Evolutionary conservation across 148 eudicot genomes (phyloP).

Genomic region (Oxyria digyna): DNA sequence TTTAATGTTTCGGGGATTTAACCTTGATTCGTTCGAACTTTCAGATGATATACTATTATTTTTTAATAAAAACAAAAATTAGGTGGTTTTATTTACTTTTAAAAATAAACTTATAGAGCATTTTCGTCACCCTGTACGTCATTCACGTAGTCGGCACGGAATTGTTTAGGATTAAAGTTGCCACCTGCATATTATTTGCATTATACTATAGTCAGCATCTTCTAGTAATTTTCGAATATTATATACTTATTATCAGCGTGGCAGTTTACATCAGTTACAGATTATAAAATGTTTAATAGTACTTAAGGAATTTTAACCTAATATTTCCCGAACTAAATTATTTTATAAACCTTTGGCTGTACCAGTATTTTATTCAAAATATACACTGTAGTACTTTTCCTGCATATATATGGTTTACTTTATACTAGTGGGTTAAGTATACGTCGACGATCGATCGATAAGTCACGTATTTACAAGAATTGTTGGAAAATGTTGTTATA

Average conservation of each 20-base stretch:
- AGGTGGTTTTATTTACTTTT: not conserved
- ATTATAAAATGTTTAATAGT: not conserved
- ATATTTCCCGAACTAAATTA: not conserved
- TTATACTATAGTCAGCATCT: not conserved
- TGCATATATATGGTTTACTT: too few relatives aligned
- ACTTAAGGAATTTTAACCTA: not conserved
- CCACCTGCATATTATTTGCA: not conserved
- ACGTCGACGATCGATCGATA: too few relatives aligned
- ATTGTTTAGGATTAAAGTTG: conserved; percentile 2
- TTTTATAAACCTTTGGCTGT: too few relatives aligned
- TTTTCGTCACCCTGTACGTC: conserved; percentile 11
- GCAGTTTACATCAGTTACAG: not conserved
- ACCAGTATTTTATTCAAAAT: not conserved
- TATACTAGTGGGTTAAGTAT: not conserved
- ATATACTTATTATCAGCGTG: not conserved
- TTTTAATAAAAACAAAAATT: not conserved
- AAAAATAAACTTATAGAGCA: not conserved
- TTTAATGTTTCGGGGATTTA: conserved; percentile 9
- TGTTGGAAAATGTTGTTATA: too few relatives aligned
- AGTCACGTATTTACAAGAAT: too few relatives aligned
- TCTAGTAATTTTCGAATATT: not conserved
- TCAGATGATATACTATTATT: not conserved
- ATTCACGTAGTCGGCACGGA: not conserved
- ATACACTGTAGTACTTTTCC: not conserved
- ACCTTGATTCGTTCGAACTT: conserved; percentile 7